Conservation (phyloP, 73 alveolate species). For the Tetrahymena thermophila region DNA sequence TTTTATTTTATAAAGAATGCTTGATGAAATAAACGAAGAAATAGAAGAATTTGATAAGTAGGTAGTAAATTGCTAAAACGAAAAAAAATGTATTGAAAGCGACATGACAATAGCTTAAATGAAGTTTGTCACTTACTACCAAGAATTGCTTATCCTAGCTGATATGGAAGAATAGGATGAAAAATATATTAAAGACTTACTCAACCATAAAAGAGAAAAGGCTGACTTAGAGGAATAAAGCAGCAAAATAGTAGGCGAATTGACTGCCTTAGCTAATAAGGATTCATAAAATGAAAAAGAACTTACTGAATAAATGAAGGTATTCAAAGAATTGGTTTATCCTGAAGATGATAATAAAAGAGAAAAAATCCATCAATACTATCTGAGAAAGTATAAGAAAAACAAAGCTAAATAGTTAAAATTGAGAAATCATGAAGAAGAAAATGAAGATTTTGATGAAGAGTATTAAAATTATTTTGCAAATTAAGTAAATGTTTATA, state of each 20-base stretch:
- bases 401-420: constrained; percentile 40
- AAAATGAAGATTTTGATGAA: constrained; percentile 64
- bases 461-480: constrained; percentile 24
- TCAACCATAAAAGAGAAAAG: constrained; percentile 68
- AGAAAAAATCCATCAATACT: constrained; percentile 60
- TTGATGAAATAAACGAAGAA: constrained; percentile 27
- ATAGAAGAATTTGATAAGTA: constrained; percentile 20
- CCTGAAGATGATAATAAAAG: constrained; percentile 71
- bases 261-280: constrained; percentile 38
- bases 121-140: constrained; percentile 75
- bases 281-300: constrained; percentile 71
- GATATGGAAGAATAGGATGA: constrained; percentile 80
- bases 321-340: constrained; percentile 68
- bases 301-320: constrained; percentile 64
- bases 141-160: constrained; percentile 68
- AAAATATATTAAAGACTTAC: constrained; percentile 66
- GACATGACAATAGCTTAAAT: constrained; percentile 78
- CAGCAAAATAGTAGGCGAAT: constrained; percentile 56
- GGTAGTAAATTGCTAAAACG: constrained; percentile 52
- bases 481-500: neutral
- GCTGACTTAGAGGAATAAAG: constrained; percentile 60
- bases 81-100: constrained; percentile 67
- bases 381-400: constrained; percentile 62
- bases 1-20: constrained; percentile 8
- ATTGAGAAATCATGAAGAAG: constrained; percentile 51